Evolutionary conservation across 1,139 yeast genomes (phyloP).

Genomic region (Williopsis jadinii): DNA sequence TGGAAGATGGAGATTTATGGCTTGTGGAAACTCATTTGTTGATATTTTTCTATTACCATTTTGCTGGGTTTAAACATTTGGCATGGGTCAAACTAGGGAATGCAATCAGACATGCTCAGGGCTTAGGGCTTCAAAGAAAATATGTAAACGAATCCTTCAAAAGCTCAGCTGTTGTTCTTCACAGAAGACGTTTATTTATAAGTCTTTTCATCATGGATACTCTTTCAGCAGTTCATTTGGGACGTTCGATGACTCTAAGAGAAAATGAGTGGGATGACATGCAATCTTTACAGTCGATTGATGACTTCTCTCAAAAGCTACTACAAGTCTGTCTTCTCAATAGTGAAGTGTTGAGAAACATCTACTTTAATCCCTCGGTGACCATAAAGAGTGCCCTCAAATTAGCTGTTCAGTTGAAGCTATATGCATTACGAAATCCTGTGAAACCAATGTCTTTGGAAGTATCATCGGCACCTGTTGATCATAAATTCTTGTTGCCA

Average conservation of each 20-base stretch:
- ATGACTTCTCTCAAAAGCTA: constrained; percentile 21
- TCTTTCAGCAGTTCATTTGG: constrained; percentile 32
- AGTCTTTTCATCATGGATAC: constrained; percentile 36
- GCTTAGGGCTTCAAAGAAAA: constrained; percentile 26
- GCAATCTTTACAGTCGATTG: constrained; percentile 17
- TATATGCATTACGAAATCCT: constrained; percentile 24
- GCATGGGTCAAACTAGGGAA: constrained; percentile 35
- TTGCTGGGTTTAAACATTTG: constrained; percentile 32
- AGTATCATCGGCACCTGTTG: constrained; percentile 13
- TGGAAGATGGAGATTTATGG: constrained; percentile 37
- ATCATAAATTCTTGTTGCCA: constrained; percentile 15
- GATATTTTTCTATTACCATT: constrained; percentile 33
- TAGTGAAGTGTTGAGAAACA: constrained; percentile 30
- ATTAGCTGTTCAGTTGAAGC: constrained; percentile 34
- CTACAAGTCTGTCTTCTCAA: constrained; percentile 21
- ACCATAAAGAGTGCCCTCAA: constrained; percentile 31
- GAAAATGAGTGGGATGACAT: constrained; percentile 39
- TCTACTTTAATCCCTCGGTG: constrained; percentile 32
- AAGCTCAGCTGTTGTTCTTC: constrained; percentile 18
- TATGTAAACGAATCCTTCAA: constrained; percentile 25
- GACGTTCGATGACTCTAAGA: constrained; percentile 34
- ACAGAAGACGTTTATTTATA: constrained; percentile 34
- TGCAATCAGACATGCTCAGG: constrained; percentile 28
- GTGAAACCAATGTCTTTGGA: constrained; percentile 15
- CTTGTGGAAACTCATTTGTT: constrained; percentile 35